phyloP scores from a whole-genome alignment of 1,284 basidiomycete genomes.

The Trichosporon asahii region DNA sequence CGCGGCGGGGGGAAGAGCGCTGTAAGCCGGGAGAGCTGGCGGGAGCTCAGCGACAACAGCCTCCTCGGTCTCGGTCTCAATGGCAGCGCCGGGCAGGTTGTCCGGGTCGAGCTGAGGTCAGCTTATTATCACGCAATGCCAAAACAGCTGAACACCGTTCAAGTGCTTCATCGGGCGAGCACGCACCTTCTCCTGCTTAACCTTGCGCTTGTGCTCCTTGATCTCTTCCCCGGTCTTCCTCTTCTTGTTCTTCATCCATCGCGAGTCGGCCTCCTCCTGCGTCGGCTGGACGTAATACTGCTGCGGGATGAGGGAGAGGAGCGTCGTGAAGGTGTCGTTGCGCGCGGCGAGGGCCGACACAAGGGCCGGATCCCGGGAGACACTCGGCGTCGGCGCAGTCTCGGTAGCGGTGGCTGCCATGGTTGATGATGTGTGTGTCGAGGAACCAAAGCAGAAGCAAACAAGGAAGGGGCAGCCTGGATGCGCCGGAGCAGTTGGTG shows the following conservation, averaged over 20 bases:
- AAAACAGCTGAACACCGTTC: too few species aligned
- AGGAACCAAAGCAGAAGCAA: neutral
- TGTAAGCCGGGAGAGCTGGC: constrained; percentile 36
- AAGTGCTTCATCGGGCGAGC: too few species aligned
- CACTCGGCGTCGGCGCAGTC: neutral
- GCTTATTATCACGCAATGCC: too few species aligned
- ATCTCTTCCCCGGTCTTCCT: constrained; percentile 75
- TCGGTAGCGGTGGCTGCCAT: constrained; percentile 16
- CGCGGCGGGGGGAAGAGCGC: constrained; percentile 65
- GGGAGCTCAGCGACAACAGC: constrained; percentile 19
- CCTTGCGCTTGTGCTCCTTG: constrained; percentile 80
- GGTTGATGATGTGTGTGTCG: neutral
- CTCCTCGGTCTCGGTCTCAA: constrained; percentile 26
- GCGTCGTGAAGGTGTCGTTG: constrained; percentile 74
- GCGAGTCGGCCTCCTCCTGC: constrained; percentile 65
- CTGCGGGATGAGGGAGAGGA: constrained; percentile 78
- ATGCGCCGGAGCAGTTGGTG: neutral
- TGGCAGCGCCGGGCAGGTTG: constrained; percentile 56
- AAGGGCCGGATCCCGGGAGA: constrained; percentile 18
- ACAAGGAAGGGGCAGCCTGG: neutral
- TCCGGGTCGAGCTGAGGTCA: constrained; percentile 73
- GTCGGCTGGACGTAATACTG: constrained; percentile 78
- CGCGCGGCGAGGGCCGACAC: constrained; percentile 67
- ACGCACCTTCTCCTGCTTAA: constrained; percentile 74
- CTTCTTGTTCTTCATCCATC: constrained; percentile 86